Percentiles rank a stretch among this genome's conserved stretches.
phyloP scores from a whole-genome alignment of 176 grass and related monocot species.

The Oryza meyeriana region DNA sequence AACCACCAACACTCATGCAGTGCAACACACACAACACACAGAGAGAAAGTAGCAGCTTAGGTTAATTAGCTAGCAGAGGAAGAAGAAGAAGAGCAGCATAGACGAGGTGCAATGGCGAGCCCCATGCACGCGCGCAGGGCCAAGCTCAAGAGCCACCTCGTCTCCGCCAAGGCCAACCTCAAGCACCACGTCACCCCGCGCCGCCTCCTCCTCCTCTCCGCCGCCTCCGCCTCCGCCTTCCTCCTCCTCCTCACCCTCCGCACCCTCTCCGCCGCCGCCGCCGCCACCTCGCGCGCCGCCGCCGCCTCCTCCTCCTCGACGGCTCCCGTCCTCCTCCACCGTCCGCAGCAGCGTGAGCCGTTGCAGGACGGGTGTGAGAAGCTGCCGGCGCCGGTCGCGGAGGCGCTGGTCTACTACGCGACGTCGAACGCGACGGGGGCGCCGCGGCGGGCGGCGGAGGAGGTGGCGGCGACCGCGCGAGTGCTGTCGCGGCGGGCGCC shows the following conservation, averaged over 20 bases:
- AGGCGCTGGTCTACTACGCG: slow-evolving; percentile 56
- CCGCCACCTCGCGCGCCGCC: not conserved
- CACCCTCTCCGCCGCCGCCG: slow-evolving; percentile 23
- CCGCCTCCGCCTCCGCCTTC: slow-evolving; percentile 26
- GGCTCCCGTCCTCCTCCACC: not conserved
- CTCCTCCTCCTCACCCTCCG: slow-evolving; percentile 46
- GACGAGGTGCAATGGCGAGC: slow-evolving; percentile 32
- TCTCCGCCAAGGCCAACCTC: slow-evolving; percentile 56
- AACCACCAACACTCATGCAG: not conserved
- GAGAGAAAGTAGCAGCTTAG: not conserved
- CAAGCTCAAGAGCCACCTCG: slow-evolving; percentile 50
- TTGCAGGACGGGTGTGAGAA: slow-evolving; percentile 4
- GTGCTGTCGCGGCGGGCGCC: slow-evolving; percentile 46
- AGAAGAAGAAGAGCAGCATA: not conserved
- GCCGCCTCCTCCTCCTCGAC: not conserved
- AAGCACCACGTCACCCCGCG: slow-evolving; percentile 52
- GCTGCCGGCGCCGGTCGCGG: slow-evolving; percentile 30
- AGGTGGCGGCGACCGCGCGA: slow-evolving; percentile 44
- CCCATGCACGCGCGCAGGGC: slow-evolving; percentile 49
- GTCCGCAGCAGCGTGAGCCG: not conserved
- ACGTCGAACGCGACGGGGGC: slow-evolving; percentile 40
- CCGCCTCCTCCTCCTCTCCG: slow-evolving; percentile 33
- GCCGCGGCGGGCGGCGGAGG: slow-evolving; percentile 35
- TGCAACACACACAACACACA: not conserved
- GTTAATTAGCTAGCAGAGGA: not conserved